Base-by-base conservation (phyloP, 306 rosid genomes). In the Dalbergia oliveri region DNA sequence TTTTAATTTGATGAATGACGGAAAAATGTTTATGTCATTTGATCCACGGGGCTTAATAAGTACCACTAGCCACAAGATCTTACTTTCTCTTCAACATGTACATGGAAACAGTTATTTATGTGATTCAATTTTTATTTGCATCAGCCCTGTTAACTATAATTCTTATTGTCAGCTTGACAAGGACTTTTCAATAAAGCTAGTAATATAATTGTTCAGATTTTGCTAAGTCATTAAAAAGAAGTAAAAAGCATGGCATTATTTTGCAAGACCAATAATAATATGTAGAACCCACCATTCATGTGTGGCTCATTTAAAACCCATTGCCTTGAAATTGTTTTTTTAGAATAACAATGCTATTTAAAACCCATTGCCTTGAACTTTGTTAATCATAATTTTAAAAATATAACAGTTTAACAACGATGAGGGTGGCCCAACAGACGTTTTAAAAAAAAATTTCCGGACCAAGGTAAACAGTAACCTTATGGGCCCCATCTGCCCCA, bases 41-140 rank as follows among this genome's bases (percentile, higher is more conserved):
- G 65, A 43, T 43, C 66, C 73, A 82, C 18, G 73, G 58, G 80
- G 82, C 66, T 63, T 23, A 77, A 71, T 69, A 31, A 19, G 26
- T 31, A 34, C 83, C 84, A 58, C 80, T 18, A 65, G n/a, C 21
- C 13, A 69, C 3, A 49, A 53, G 4, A 4, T 57, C 12, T 47
- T 19, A 69, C 62, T 69, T 50, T 82, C n/a, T 26, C 43, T 37
- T 18, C 23, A 19, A 65, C 58, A 18, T 34, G 51, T 10, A 16
- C 47, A 31, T 50, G 21, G 44, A 18, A 23, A n/a, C 1, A 26
- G 2, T 43, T 37, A 31, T 63, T 33, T n/a, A 16, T 4, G 11
- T 44, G 12, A 11, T 64, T 11, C 47, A 10, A 21, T 76, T 61
- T 53, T 60, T 6, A 43, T 18, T 84, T 68, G 39, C 81, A 58